A percentile compares a stretch with the other conserved stretches of the same genome.
phyloP scores from a whole-genome alignment of 768 basidiomycete species.

The Auriscalpium vulgare region DNA sequence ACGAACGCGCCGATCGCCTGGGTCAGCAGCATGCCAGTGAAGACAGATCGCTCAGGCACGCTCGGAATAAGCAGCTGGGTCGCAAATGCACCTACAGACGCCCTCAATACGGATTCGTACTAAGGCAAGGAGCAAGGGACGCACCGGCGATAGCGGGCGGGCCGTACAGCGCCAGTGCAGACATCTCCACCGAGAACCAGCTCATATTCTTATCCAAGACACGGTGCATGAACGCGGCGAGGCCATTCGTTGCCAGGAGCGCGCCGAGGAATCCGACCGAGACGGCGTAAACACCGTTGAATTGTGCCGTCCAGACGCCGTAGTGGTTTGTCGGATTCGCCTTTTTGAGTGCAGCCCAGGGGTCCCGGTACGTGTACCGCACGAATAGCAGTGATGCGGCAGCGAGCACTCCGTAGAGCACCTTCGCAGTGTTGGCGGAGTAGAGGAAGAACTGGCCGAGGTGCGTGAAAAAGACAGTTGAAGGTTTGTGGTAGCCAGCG shows the following conservation, averaged over 20 bases:
- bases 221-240: constrained; percentile 60
- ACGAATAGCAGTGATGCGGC: constrained; percentile 39
- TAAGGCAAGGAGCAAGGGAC: constrained; percentile 16
- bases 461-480: constrained; percentile 72
- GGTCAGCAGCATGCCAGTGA: constrained; percentile 54
- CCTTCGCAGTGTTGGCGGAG: constrained; percentile 62
- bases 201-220: constrained; percentile 66
- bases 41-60: constrained; percentile 50
- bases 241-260: constrained; percentile 54
- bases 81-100: constrained; percentile 46
- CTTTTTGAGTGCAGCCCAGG: constrained; percentile 28
- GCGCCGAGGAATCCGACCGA: constrained; percentile 46
- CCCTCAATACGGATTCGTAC: background rate
- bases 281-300: constrained; percentile 42
- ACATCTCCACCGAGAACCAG: constrained; percentile 76
- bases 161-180: constrained; percentile 59
- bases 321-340: constrained; percentile 13
- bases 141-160: constrained; percentile 67
- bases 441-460: constrained; percentile 66
- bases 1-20: constrained; percentile 46
- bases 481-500: constrained; percentile 38
- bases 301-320: constrained; percentile 33
- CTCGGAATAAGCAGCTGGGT: constrained; percentile 52
- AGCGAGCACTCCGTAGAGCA: constrained; percentile 50
- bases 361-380: constrained; percentile 27